Percentiles rank a stretch among this genome's conserved stretches.
phyloP scores from a whole-genome alignment of 2,329 filamentous ascomycete species.

The Alternaria sp. region DNA sequence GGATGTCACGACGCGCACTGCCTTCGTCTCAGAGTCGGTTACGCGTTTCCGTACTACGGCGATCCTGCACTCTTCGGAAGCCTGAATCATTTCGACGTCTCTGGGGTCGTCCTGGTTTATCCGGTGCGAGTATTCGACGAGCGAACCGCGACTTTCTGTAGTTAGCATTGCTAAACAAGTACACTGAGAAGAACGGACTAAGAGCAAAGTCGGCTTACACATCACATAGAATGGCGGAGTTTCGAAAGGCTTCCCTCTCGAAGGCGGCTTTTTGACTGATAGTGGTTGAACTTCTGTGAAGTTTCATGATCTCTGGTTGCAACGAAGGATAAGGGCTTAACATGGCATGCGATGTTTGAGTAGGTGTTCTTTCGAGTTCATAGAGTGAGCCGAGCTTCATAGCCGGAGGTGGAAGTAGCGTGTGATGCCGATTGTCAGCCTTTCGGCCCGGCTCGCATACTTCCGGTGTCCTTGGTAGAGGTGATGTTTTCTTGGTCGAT shows the following conservation, averaged over 20 bases:
- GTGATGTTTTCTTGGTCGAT: slow-evolving; percentile 18
- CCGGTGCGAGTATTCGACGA: slow-evolving; percentile 52
- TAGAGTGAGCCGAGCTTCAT: slow-evolving; percentile 22
- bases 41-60: slow-evolving; percentile 53
- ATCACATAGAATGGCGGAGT: slow-evolving; percentile 54
- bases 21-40: slow-evolving; percentile 39
- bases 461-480: slow-evolving; percentile 24
- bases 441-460: slow-evolving; percentile 16
- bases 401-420: slow-evolving; percentile 33
- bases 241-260: slow-evolving; percentile 51
- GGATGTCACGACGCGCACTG: slow-evolving; percentile 49
- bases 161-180: neutral
- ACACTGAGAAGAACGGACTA: neutral
- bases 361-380: slow-evolving; percentile 16
- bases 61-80: slow-evolving; percentile 49
- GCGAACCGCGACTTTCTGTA: slow-evolving; percentile 40
- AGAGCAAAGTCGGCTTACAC: slow-evolving; percentile 36
- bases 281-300: slow-evolving; percentile 42
- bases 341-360: slow-evolving; percentile 23
- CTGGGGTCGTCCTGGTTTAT: slow-evolving; percentile 43
- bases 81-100: slow-evolving; percentile 51
- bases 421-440: slow-evolving; percentile 17
- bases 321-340: slow-evolving; percentile 27
- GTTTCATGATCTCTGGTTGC: slow-evolving; percentile 27
- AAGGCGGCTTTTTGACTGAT: slow-evolving; percentile 46